Conservation (phyloP, 23 red algal species). For the Gracilaria gracilis region DNA sequence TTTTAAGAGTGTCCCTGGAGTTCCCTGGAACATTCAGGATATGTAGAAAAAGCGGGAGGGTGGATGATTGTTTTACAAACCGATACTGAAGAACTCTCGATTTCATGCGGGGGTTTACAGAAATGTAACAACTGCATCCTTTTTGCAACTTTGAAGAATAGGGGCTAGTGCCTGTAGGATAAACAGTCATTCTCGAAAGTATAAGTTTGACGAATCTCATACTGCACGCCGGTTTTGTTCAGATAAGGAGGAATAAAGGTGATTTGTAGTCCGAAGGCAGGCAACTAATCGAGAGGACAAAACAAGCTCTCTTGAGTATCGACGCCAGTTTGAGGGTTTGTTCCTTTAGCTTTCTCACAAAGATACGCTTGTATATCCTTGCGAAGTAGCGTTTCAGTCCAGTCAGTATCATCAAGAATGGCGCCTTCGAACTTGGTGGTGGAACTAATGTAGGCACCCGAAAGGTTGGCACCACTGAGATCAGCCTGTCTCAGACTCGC, state of each 20-base stretch:
- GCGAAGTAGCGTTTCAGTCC: constrained; percentile 84
- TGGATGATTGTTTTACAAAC: too few relatives aligned
- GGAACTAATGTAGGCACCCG: constrained; percentile 86
- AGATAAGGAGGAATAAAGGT: neutral
- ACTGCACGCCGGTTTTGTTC: neutral
- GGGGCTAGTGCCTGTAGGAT: neutral
- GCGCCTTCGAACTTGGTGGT: constrained; percentile 86
- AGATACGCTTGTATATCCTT: constrained; percentile 94
- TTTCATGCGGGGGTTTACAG: too few relatives aligned
- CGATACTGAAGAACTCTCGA: too few relatives aligned
- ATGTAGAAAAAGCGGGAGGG: too few relatives aligned
- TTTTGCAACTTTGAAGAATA: too few relatives aligned
- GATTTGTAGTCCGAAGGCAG: neutral
- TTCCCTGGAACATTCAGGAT: too few relatives aligned
- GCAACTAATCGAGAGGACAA: constrained; percentile 55
- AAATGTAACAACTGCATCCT: too few relatives aligned
- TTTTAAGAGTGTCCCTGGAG: too few relatives aligned
- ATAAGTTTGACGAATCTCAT: too few relatives aligned
- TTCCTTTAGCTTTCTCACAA: constrained; percentile 79
- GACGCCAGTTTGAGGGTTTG: constrained; percentile 74
- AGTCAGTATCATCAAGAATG: constrained; percentile 87
- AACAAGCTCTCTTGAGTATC: constrained; percentile 84
- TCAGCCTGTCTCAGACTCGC: constrained; percentile 89
- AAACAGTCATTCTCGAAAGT: neutral
- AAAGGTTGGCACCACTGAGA: constrained; percentile 80